These are phyloP conservation scores for Cladochytrium replicatum DNA, from an alignment of 192 early-diverging fungal species.

Conservation along the genomic window DNA sequence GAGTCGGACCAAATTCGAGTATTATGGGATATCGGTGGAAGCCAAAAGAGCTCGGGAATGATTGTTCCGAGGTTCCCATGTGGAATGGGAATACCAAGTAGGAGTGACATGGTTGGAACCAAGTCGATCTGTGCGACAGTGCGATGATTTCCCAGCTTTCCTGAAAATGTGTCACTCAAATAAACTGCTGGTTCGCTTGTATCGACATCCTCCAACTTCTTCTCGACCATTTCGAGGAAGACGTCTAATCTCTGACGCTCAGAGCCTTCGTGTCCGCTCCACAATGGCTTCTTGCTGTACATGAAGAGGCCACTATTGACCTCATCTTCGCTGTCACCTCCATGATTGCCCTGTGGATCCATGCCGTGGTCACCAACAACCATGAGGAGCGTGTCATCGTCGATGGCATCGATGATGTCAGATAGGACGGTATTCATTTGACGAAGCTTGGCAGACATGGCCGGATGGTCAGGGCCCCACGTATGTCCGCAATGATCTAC, in stretches of 20 bases:
- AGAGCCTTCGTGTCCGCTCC: background rate
- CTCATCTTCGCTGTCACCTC: constrained; percentile 87
- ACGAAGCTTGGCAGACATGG: constrained; percentile 73
- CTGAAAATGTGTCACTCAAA: no score
- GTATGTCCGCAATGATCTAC: constrained; percentile 96
- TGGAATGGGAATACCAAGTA: constrained; percentile 80
- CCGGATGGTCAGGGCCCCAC: constrained; percentile 74
- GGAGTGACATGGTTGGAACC: constrained; percentile 70
- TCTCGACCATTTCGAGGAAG: constrained; percentile 5
- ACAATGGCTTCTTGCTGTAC: constrained; percentile 46
- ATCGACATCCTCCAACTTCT: constrained; percentile 8
- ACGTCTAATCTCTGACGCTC: background rate
- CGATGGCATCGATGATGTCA: constrained; percentile 50
- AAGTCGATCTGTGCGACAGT: constrained; percentile 86
- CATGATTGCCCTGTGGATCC: constrained; percentile 91
- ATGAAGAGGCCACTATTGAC: constrained; percentile 76
- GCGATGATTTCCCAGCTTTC: constrained; percentile 22
- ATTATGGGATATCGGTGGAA: background rate
- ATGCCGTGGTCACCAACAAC: constrained; percentile 98
- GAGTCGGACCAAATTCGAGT: background rate
- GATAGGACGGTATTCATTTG: constrained; percentile 78
- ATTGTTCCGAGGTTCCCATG: constrained; percentile 84
- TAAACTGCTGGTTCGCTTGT: constrained; percentile 16
- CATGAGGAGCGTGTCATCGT: constrained; percentile 70
- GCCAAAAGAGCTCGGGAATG: constrained; percentile 82